Conservation (phyloP, 441 rosid species). For the Adansonia grandidieri region DNA sequence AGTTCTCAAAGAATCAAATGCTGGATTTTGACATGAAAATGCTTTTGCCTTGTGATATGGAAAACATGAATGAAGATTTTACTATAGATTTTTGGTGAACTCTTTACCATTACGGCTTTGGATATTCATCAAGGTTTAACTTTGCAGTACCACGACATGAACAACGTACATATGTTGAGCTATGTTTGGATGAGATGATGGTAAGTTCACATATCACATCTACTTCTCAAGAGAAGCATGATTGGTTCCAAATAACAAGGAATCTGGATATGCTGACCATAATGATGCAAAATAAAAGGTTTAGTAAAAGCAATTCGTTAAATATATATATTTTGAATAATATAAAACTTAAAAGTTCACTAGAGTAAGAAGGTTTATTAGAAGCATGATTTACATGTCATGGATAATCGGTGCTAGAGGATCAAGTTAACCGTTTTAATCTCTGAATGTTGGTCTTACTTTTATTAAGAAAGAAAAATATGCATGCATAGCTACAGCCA, state of each 20-base stretch:
- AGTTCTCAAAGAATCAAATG: neutral
- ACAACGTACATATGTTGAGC: conserved; percentile 61
- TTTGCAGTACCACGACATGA: conserved; percentile 73
- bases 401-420: neutral
- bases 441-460: neutral
- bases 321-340: too few relatives aligned
- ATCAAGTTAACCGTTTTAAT: conserved; percentile 3
- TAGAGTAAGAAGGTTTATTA: neutral
- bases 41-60: neutral
- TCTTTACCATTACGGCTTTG: neutral
- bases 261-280: conserved; percentile 58
- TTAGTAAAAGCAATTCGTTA: too few relatives aligned
- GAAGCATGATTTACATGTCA: neutral
- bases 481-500: neutral
- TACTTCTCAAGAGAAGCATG: conserved; percentile 53
- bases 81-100: conserved; percentile 3
- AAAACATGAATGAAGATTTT: neutral
- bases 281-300: conserved; percentile 74
- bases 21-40: neutral
- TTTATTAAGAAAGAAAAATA: neutral
- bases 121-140: conserved; percentile 17
- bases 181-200: conserved; percentile 55
- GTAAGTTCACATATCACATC: conserved; percentile 58
- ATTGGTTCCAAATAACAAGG: conserved; percentile 82
- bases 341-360: too few relatives aligned